These are phyloP conservation scores for Cantharellus anzutake DNA, from an alignment of 768 basidiomycete species.

Conservation along the genomic window DNA sequence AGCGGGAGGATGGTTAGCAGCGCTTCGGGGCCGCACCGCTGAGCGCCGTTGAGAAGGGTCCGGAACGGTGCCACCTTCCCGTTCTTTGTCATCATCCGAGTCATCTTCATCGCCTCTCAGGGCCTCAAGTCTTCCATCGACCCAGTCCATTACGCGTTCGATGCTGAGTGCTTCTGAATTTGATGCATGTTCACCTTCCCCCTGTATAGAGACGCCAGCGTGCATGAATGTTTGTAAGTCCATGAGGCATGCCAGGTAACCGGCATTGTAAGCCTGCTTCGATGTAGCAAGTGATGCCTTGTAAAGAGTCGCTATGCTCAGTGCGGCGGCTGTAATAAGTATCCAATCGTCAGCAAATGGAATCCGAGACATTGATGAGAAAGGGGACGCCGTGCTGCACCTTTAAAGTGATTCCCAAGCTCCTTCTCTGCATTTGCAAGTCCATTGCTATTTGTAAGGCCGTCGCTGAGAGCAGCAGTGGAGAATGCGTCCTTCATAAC, in stretches of 20 bases:
- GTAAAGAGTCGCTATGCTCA: conserved; percentile 72
- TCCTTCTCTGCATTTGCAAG: conserved; percentile 65
- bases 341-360: background rate
- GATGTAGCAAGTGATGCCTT: conserved; percentile 59
- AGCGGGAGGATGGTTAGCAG: no score
- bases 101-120: conserved; percentile 65
- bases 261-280: conserved; percentile 63
- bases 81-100: conserved; percentile 23
- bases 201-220: conserved; percentile 52
- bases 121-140: conserved; percentile 63
- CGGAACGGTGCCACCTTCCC: background rate
- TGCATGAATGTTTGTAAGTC: conserved; percentile 70
- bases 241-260: conserved; percentile 61
- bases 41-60: background rate
- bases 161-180: conserved; percentile 34
- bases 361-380: conserved; percentile 4
- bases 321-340: conserved; percentile 41
- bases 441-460: background rate
- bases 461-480: background rate
- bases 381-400: conserved; percentile 19
- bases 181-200: conserved; percentile 11
- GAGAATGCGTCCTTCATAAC: background rate
- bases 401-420: conserved; percentile 64
- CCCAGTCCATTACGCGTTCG: conserved; percentile 69
- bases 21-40: background rate